Conservation (phyloP, 495 filamentous ascomycete species). For the Umbilicaria muhlenbergii region DNA sequence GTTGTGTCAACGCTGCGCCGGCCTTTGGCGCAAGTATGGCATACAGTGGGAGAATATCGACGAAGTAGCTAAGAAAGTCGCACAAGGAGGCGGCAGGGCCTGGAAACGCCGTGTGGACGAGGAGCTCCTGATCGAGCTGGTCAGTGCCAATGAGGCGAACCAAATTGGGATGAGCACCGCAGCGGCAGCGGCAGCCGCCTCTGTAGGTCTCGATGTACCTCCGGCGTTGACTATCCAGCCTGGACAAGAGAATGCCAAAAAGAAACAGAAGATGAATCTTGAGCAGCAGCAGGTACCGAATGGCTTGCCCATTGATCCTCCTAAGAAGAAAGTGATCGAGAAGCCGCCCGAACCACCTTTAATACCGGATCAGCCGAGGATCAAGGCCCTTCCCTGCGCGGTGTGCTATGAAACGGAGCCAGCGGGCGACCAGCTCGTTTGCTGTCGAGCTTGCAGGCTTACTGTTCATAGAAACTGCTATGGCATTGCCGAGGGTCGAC, state of each 20-base stretch:
- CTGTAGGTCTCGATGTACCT: slow-evolving; percentile 27
- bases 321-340: slow-evolving; percentile 47
- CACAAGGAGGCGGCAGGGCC: slow-evolving; percentile 62
- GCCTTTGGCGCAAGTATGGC: slow-evolving; percentile 85
- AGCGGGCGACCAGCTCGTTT: slow-evolving; percentile 52
- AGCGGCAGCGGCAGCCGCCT: slow-evolving; percentile 29
- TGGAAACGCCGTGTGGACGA: slow-evolving; percentile 85
- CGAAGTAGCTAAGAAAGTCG: slow-evolving; percentile 80
- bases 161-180: slow-evolving; percentile 29
- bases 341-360: slow-evolving; percentile 43
- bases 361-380: slow-evolving; percentile 55
- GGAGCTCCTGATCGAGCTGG: slow-evolving; percentile 71
- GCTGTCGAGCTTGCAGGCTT: slow-evolving; percentile 72
- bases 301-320: slow-evolving; percentile 29
- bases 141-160: slow-evolving; percentile 35
- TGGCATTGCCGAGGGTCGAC: slow-evolving; percentile 56
- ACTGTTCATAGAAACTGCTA: slow-evolving; percentile 93
- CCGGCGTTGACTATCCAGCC: slow-evolving; percentile 23
- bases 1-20: slow-evolving; percentile 76
- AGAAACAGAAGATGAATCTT: slow-evolving; percentile 34
- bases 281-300: slow-evolving; percentile 32
- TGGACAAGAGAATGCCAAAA: slow-evolving; percentile 39
- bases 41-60: slow-evolving; percentile 95
- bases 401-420: slow-evolving; percentile 66
- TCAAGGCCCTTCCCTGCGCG: slow-evolving; percentile 66